Percentiles rank a stretch among this genome's conserved stretches.
Evolutionary conservation across 805 yeast genomes (phyloP).

Genomic region (Kodamaea nitidulidarum): DNA sequence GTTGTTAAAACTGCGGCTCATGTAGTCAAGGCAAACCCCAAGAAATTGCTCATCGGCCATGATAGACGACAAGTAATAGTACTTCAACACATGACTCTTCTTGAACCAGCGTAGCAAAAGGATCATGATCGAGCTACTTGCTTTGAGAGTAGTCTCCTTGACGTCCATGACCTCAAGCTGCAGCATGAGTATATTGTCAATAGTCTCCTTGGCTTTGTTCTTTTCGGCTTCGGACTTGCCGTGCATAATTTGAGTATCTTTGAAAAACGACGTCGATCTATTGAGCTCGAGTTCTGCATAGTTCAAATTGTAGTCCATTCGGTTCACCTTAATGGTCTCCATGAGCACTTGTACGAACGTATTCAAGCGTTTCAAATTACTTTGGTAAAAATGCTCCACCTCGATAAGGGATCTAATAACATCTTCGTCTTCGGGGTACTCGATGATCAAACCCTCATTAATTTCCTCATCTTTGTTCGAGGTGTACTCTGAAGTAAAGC

Average conservation of each 20-base stretch:
- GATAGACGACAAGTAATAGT: constrained; percentile 66
- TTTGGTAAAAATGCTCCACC: constrained; percentile 57
- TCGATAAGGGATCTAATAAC: constrained; percentile 45
- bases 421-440: constrained; percentile 31
- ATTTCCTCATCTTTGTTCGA: constrained; percentile 18
- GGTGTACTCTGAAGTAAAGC: constrained; percentile 29
- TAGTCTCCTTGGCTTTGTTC: constrained; percentile 16
- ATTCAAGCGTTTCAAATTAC: constrained; percentile 51
- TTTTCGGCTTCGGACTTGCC: constrained; percentile 3
- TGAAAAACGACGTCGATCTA: constrained; percentile 26
- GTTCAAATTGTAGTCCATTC: constrained; percentile 32
- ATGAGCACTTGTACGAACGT: constrained; percentile 62
- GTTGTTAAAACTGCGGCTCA: constrained; percentile 35
- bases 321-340: constrained; percentile 56
- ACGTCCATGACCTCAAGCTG: constrained; percentile 53
- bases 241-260: constrained; percentile 7
- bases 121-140: constrained; percentile 50
- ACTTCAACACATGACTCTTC: constrained; percentile 70
- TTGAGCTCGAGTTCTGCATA: constrained; percentile 35
- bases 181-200: constrained; percentile 27
- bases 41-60: constrained; percentile 70
- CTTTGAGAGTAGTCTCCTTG: constrained; percentile 61
- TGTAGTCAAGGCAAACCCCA: constrained; percentile 26
- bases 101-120: constrained; percentile 74
- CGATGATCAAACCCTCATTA: constrained; percentile 19